Percentiles rank a stretch among this genome's conserved stretches.
phyloP scores from a whole-genome alignment of 225 moss, liverwort and hornwort genomes.

The Polytrichum formosum region DNA sequence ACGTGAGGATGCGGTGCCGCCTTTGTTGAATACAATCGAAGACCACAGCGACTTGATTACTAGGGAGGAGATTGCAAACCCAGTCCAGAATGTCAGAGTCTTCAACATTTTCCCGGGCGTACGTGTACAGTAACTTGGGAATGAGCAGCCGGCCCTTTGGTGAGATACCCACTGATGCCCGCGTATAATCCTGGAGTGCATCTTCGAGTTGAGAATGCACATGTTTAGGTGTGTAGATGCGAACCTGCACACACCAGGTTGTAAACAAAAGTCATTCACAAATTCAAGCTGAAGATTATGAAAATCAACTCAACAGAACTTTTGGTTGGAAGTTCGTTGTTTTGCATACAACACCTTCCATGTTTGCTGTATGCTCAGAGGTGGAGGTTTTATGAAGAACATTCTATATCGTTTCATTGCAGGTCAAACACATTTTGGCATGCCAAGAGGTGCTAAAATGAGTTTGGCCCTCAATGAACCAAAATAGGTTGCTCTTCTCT shows the following conservation, averaged over 20 bases:
- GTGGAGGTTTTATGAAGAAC: no score
- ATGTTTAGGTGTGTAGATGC: slow-evolving; percentile 44
- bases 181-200: slow-evolving; percentile 56
- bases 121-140: slow-evolving; percentile 58
- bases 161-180: slow-evolving; percentile 58
- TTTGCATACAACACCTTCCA: no score
- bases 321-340: no score
- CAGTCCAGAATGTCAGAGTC: slow-evolving; percentile 56
- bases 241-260: slow-evolving; percentile 39
- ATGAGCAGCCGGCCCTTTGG: slow-evolving; percentile 59
- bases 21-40: slow-evolving; percentile 70
- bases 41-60: slow-evolving; percentile 54
- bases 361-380: no score
- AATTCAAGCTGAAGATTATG: no score
- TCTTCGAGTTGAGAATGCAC: slow-evolving; percentile 57
- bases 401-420: no score
- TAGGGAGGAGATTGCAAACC: slow-evolving; percentile 64
- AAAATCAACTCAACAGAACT: no score
- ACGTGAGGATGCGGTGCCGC: slow-evolving; percentile 47
- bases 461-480: no score
- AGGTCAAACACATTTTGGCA: no score
- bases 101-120: slow-evolving; percentile 59
- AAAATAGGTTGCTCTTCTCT: no score
- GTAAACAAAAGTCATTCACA: background rate
- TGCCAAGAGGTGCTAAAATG: no score